Evolutionary conservation across 441 rosid species (phyloP).

Genomic region (Erysimum cheiri): DNA sequence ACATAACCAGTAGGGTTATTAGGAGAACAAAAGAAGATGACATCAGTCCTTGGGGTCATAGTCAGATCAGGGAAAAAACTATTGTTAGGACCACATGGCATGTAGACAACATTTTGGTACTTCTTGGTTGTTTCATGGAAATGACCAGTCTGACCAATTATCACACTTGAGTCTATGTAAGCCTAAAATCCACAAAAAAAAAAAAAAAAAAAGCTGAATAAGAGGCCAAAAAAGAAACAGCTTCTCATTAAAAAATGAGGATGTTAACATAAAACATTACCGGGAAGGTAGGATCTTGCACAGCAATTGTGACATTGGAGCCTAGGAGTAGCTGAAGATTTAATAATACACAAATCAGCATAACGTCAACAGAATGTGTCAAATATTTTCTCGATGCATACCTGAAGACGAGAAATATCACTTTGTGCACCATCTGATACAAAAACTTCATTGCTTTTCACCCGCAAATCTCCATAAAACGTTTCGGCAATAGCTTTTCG

Average conservation of each 20-base stretch:
- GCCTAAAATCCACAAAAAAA: conserved; percentile 51
- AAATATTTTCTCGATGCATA: conserved; percentile 17
- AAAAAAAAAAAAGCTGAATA: not conserved
- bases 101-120: conserved; percentile 62
- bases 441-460: conserved; percentile 70
- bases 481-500: conserved; percentile 70
- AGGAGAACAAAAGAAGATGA: conserved; percentile 82
- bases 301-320: conserved; percentile 65
- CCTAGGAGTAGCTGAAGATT: conserved; percentile 73
- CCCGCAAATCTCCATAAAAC: conserved; percentile 55
- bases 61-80: conserved; percentile 65
- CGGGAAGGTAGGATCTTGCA: conserved; percentile 89
- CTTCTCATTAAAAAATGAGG: not conserved
- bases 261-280: conserved; percentile 41
- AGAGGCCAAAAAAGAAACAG: not conserved
- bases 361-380: conserved; percentile 2
- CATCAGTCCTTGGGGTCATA: conserved; percentile 57
- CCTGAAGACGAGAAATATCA: conserved; percentile 86
- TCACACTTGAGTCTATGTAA: conserved; percentile 70
- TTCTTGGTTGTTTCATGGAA: conserved; percentile 55
- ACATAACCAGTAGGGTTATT: conserved; percentile 81
- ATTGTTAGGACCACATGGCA: conserved; percentile 59
- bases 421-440: conserved; percentile 92
- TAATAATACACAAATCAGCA: conserved; percentile 22
- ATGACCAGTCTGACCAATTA: conserved; percentile 69